Percentiles rank a stretch among this genome's conserved stretches.
These are phyloP conservation scores for Rubus parviflorus DNA, from an alignment of 306 rosid species.

Conservation along the genomic window DNA sequence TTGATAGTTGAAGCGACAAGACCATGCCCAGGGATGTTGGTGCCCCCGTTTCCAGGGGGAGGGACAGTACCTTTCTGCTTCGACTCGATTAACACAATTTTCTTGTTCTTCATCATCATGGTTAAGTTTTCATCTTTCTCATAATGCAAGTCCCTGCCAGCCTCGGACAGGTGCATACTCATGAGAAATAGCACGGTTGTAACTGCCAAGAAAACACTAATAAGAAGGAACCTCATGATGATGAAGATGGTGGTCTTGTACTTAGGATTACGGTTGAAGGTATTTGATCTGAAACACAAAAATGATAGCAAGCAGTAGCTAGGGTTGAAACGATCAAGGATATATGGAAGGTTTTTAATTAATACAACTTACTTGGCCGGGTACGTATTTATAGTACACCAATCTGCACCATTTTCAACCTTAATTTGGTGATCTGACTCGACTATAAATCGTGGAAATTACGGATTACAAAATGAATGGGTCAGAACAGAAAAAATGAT, in stretches of 20 bases:
- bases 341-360: too few species aligned
- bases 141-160: background rate
- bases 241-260: too few species aligned
- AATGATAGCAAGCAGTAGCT: too few species aligned
- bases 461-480: too few species aligned
- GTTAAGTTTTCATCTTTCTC: background rate
- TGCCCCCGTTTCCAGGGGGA: background rate
- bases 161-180: constrained; percentile 1
- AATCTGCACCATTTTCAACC: too few species aligned
- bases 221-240: background rate
- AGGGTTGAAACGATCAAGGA: too few species aligned
- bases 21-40: background rate
- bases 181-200: background rate
- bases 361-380: too few species aligned
- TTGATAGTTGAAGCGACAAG: background rate
- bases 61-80: background rate
- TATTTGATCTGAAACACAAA: background rate
- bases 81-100: background rate
- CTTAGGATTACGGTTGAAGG: background rate
- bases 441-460: too few species aligned
- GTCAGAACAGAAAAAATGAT: too few species aligned
- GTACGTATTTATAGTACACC: too few species aligned
- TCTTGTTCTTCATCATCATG: background rate
- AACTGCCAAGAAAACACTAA: background rate
- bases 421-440: too few species aligned